phyloP scores from a whole-genome alignment of 805 yeast species.

The Zygosaccharomyces bailii region DNA sequence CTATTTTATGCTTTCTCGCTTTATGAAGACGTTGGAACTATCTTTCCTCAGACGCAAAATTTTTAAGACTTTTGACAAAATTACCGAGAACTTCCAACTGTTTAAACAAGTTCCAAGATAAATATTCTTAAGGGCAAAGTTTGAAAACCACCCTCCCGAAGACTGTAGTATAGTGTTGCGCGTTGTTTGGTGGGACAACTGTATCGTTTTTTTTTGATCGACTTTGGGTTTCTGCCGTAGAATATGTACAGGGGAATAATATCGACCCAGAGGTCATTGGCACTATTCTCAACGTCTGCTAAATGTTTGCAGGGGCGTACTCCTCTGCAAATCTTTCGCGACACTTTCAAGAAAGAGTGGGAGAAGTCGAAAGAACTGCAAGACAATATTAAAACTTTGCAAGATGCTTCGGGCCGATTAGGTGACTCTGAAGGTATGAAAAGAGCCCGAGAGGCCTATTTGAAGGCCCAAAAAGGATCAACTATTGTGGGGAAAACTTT shows the following conservation, averaged over 20 bases:
- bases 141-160: not conserved
- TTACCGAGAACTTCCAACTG: not conserved
- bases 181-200: not conserved
- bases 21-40: not conserved
- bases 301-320: slow-evolving; percentile 38
- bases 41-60: slow-evolving; percentile 1
- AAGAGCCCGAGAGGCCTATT: slow-evolving; percentile 88
- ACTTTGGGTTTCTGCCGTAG: not conserved
- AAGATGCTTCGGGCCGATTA: slow-evolving; percentile 91
- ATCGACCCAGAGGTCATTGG: slow-evolving; percentile 1
- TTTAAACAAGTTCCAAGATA: not conserved
- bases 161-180: not conserved
- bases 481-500: slow-evolving; percentile 71
- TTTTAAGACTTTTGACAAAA: slow-evolving; percentile 4
- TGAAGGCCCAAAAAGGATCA: slow-evolving; percentile 70
- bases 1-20: not conserved
- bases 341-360: slow-evolving; percentile 89
- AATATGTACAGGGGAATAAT: slow-evolving; percentile 8
- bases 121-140: not conserved
- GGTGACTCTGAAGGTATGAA: slow-evolving; percentile 93
- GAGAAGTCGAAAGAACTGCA: slow-evolving; percentile 85
- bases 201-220: not conserved
- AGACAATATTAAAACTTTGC: slow-evolving; percentile 88
- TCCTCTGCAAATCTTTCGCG: slow-evolving; percentile 89
- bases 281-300: slow-evolving; percentile 17